Conservation (phyloP, 169 alveolate species). For the Perkinsus marinus region DNA sequence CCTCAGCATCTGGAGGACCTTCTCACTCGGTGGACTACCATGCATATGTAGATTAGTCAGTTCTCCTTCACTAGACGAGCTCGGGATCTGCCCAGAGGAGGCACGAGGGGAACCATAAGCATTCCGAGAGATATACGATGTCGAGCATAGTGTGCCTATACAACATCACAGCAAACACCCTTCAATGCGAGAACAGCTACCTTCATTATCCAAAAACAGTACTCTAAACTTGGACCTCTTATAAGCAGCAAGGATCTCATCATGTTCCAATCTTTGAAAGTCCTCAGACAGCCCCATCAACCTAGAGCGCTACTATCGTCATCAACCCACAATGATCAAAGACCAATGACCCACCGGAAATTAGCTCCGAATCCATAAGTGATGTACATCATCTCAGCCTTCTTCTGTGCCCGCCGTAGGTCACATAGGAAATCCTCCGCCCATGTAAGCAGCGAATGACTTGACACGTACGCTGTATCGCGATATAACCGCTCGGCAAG, state of each 20-base stretch:
- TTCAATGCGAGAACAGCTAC: background rate
- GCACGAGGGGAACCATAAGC: background rate
- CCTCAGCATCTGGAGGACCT: background rate
- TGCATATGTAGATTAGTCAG: background rate
- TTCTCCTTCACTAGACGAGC: background rate
- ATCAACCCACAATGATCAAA: background rate
- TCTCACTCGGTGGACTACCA: background rate
- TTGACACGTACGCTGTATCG: background rate
- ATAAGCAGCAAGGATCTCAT: background rate
- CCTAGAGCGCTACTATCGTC: background rate
- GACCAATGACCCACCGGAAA: background rate
- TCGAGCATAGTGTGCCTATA: background rate
- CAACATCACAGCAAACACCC: background rate
- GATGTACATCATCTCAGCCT: conserved; percentile 37
- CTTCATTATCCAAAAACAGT: background rate
- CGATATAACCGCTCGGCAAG: background rate
- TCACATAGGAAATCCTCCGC: conserved; percentile 42
- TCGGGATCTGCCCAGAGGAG: background rate
- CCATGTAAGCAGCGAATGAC: background rate
- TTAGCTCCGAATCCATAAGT: conserved; percentile 43
- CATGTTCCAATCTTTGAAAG: background rate
- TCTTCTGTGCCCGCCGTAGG: conserved; percentile 44
- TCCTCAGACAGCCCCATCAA: background rate
- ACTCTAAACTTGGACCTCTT: background rate
- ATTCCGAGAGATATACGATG: background rate